Conservation (phyloP, 371 early-diverging fungal species). For the Batkoa obscura region DNA sequence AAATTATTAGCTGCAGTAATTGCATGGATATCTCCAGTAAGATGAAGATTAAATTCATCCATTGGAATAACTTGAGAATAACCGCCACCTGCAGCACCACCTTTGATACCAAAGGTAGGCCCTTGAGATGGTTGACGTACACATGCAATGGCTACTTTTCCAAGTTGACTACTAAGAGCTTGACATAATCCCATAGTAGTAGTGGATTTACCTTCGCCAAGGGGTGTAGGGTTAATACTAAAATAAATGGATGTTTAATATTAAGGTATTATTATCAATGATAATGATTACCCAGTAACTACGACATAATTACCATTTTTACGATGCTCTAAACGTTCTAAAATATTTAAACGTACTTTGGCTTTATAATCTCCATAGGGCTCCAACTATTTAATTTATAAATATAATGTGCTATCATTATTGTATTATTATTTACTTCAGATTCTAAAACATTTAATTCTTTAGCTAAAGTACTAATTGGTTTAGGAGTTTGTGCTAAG, state of each 20-base stretch:
- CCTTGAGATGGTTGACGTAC: constrained; percentile 95
- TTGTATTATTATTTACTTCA: constrained; percentile 22
- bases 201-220: constrained; percentile 96
- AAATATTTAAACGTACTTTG: constrained; percentile 63
- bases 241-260: background rate
- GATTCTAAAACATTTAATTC: constrained; percentile 57
- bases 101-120: constrained; percentile 96
- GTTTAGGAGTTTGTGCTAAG: constrained; percentile 64
- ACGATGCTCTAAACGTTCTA: constrained; percentile 60
- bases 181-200: constrained; percentile 87
- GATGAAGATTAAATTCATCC: constrained; percentile 94
- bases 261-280: background rate
- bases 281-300: constrained; percentile 70
- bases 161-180: constrained; percentile 81
- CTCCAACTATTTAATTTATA: constrained; percentile 33
- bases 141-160: constrained; percentile 77
- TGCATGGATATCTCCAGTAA: constrained; percentile 96
- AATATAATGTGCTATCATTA: background rate
- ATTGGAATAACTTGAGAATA: constrained; percentile 98
- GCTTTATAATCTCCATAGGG: constrained; percentile 76
- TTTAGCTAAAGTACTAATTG: constrained; percentile 48
- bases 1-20: constrained; percentile 93
- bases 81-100: constrained; percentile 95
- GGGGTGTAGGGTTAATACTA: constrained; percentile 89
- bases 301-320: constrained; percentile 82